A percentile compares a stretch with the other conserved stretches of the same genome.
These are phyloP conservation scores for Logfia minima DNA, from an alignment of 129 eudicot species.

Conservation along the genomic window DNA sequence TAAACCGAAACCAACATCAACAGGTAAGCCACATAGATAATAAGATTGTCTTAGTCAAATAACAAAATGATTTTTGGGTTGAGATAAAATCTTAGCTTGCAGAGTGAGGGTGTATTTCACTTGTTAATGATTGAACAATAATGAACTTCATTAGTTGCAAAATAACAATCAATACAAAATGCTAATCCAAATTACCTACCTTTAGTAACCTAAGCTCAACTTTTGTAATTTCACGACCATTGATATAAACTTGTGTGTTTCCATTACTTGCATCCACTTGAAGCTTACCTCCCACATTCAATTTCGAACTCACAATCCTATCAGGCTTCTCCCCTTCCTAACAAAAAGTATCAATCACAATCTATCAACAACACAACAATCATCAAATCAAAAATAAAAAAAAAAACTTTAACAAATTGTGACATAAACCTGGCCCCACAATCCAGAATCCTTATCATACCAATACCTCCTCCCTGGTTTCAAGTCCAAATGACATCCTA, in stretches of 20 bases:
- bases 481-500: constrained; percentile 38
- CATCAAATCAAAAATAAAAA: neutral
- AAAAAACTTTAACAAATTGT: neutral
- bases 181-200: constrained; percentile 26
- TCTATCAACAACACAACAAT: neutral
- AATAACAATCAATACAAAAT: neutral
- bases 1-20: neutral
- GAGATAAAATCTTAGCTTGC: neutral
- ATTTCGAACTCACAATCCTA: constrained; percentile 46
- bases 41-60: neutral
- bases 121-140: neutral
- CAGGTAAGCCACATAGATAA: neutral
- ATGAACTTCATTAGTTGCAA: neutral
- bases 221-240: constrained; percentile 52
- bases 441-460: constrained; percentile 55
- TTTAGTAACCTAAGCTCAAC: constrained; percentile 46
- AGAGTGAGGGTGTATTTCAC: neutral
- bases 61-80: neutral
- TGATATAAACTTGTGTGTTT: constrained; percentile 42
- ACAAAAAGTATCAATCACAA: neutral
- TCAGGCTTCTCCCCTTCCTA: constrained; percentile 59
- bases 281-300: constrained; percentile 49
- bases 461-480: constrained; percentile 51
- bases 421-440: constrained; percentile 47
- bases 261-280: constrained; percentile 51